Evolutionary conservation across 1,284 basidiomycete genomes (phyloP).

Genomic region (Naganishia sp.): DNA sequence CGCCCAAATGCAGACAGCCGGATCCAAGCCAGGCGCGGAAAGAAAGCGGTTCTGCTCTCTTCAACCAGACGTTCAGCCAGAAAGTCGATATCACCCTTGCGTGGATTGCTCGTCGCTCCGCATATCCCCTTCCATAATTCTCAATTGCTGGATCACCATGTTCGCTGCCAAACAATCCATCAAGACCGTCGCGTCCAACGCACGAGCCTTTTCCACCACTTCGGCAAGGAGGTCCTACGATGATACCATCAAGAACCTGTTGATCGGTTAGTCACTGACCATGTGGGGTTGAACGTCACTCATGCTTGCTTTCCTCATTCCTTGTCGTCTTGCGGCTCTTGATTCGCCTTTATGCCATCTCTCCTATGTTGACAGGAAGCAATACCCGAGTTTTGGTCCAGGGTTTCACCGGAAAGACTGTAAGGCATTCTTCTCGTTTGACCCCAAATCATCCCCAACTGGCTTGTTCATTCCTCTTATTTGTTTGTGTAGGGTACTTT

Average conservation of each 20-base stretch:
- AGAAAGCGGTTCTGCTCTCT: background rate
- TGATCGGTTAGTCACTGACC: constrained; percentile 60
- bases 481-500: constrained; percentile 77
- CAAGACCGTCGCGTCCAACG: constrained; percentile 25
- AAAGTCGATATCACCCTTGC: constrained; percentile 7
- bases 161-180: constrained; percentile 21
- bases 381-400: constrained; percentile 94
- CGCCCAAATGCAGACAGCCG: no score
- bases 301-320: background rate
- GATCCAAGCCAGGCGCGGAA: constrained; percentile 11
- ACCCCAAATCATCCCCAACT: constrained; percentile 14
- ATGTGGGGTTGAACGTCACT: constrained; percentile 20
- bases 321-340: constrained; percentile 7
- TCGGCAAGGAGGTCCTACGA: constrained; percentile 70
- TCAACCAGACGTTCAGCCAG: no score
- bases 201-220: constrained; percentile 69
- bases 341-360: constrained; percentile 26
- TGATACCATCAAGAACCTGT: constrained; percentile 86
- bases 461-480: background rate
- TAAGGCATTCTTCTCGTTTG: constrained; percentile 51
- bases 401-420: constrained; percentile 97
- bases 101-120: background rate
- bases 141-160: constrained; percentile 8
- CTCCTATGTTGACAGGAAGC: constrained; percentile 59
- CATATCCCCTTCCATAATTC: background rate